phyloP scores from a whole-genome alignment of 192 early-diverging fungal species.

The Coemansia javaensis region DNA sequence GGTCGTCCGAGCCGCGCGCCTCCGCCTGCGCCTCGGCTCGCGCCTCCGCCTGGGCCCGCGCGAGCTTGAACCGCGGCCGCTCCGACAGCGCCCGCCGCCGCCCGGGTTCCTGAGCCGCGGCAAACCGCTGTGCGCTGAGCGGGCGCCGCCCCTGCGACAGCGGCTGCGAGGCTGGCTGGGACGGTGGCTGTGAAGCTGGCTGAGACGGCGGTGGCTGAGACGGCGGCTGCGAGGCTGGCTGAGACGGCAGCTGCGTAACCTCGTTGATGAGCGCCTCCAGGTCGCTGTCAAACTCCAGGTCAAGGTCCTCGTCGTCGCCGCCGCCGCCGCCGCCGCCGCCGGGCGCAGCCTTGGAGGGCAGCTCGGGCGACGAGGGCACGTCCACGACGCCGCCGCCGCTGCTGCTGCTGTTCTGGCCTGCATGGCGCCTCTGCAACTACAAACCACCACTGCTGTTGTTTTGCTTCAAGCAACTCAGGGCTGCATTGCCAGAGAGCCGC shows the following conservation, averaged over 20 bases:
- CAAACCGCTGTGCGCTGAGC: neutral
- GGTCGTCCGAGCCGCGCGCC: neutral
- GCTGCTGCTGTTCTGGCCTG: no score
- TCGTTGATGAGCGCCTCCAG: constrained; percentile 36
- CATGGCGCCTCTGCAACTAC: no score
- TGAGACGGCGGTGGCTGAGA: neutral
- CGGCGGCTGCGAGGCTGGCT: neutral
- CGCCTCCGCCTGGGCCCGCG: neutral
- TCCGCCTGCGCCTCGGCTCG: neutral
- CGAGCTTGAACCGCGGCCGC: constrained; percentile 18
- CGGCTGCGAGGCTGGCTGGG: constrained; percentile 3
- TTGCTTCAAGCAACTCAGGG: no score
- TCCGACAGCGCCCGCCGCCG: constrained; percentile 33
- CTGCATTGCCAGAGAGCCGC: no score
- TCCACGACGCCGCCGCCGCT: neutral
- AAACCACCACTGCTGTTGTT: no score
- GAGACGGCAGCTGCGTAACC: neutral
- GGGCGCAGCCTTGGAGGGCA: no score
- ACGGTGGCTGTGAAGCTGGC: neutral
- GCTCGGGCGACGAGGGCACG: constrained; percentile 12
- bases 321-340: neutral
- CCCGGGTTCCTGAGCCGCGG: neutral
- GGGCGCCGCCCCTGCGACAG: neutral
- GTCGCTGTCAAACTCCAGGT: constrained; percentile 40
- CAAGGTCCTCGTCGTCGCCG: constrained; percentile 8